Conservation (phyloP, 1,139 yeast species). For the Candida labiduridarum region DNA sequence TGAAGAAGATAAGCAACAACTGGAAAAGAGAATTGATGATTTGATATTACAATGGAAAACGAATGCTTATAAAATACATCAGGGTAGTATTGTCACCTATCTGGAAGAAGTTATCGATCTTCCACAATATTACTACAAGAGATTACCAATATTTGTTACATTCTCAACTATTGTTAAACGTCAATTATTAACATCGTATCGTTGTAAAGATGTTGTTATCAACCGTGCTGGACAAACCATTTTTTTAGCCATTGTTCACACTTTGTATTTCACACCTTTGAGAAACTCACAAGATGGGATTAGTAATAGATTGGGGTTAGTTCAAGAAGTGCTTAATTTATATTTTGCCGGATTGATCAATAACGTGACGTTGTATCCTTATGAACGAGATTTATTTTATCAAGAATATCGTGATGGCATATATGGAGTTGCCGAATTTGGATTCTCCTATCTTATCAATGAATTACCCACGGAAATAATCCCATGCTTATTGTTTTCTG, state of each 20-base stretch:
- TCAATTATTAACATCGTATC: conserved; percentile 49
- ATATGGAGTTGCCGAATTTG: conserved; percentile 69
- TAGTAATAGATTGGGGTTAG: conserved; percentile 67
- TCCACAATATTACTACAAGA: conserved; percentile 20
- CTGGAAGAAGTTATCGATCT: conserved; percentile 20
- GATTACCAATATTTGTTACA: conserved; percentile 27
- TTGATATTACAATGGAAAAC: conserved; percentile 43
- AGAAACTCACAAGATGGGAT: conserved; percentile 60
- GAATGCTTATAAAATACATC: conserved; percentile 2
- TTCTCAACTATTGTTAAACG: conserved; percentile 35
- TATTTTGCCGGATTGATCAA: conserved; percentile 82
- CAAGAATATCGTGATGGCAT: conserved; percentile 78
- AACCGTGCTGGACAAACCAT: conserved; percentile 71
- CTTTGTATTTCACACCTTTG: conserved; percentile 74
- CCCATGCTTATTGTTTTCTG: conserved; percentile 60
- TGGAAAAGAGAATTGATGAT: conserved; percentile 31
- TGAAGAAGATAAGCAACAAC: conserved; percentile 32
- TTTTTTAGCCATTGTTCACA: conserved; percentile 64
- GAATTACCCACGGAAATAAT: conserved; percentile 76
- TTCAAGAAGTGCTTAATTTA: conserved; percentile 72
- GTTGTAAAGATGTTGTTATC: conserved; percentile 63
- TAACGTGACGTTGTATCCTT: conserved; percentile 73
- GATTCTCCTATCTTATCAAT: conserved; percentile 60
- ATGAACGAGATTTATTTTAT: conserved; percentile 73
- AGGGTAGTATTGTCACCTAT: conserved; percentile 8